These are phyloP conservation scores for Aspergillus sp. DNA, from an alignment of 2,329 filamentous ascomycete species.

Conservation along the genomic window DNA sequence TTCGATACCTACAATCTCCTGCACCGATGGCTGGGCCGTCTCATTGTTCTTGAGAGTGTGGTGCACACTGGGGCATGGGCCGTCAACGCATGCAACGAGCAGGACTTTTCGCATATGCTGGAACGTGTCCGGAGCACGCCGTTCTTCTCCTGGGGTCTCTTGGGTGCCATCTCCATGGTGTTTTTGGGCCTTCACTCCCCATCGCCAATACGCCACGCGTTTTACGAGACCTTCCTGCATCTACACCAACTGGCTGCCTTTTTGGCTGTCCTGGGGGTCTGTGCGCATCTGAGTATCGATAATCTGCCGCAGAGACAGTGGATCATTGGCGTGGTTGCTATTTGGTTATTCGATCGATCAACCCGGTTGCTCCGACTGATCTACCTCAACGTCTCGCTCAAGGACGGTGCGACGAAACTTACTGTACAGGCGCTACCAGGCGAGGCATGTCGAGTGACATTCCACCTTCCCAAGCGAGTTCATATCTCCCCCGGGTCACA, in stretches of 20 bases:
- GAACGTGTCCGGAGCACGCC: slow-evolving; percentile 26
- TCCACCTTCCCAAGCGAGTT: slow-evolving; percentile 49
- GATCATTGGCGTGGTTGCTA: slow-evolving; percentile 26
- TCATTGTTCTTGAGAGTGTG: slow-evolving; percentile 62
- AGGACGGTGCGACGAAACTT: slow-evolving; percentile 43
- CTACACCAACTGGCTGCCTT: slow-evolving; percentile 40
- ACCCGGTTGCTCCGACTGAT: slow-evolving; percentile 42
- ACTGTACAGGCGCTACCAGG: slow-evolving; percentile 52
- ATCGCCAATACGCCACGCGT: slow-evolving; percentile 38
- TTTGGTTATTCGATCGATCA: slow-evolving; percentile 38
- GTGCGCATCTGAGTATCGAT: slow-evolving; percentile 36
- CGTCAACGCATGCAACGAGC: slow-evolving; percentile 52
- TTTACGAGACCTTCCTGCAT: slow-evolving; percentile 42
- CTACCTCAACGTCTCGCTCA: slow-evolving; percentile 47
- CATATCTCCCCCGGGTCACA: slow-evolving; percentile 49
- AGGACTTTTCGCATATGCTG: slow-evolving; percentile 25
- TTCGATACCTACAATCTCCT: slow-evolving; percentile 95
- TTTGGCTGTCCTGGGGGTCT: slow-evolving; percentile 37
- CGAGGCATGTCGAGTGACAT: slow-evolving; percentile 54
- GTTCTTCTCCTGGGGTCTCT: slow-evolving; percentile 38
- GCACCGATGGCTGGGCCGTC: slow-evolving; percentile 73
- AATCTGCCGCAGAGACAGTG: slow-evolving; percentile 35
- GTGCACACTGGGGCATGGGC: slow-evolving; percentile 70
- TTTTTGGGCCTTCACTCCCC: slow-evolving; percentile 37
- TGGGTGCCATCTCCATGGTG: slow-evolving; percentile 37